A percentile compares a stretch with the other conserved stretches of the same genome.
These are phyloP conservation scores for Antarctomyces pellizariae DNA, from an alignment of 495 filamentous ascomycete species.

Conservation along the genomic window DNA sequence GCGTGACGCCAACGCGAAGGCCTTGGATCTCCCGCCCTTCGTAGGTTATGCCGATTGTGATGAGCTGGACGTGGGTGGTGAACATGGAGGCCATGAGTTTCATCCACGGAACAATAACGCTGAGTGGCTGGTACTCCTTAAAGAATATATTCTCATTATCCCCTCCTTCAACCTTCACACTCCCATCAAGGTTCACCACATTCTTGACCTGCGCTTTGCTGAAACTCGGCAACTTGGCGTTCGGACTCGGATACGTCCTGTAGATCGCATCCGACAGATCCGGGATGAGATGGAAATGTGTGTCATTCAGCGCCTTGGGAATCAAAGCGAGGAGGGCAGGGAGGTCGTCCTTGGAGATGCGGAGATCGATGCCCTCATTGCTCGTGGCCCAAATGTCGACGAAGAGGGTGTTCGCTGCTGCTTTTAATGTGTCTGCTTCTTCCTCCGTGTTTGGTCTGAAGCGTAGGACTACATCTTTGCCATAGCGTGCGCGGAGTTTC, in stretches of 20 bases:
- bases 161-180: slow-evolving; percentile 15
- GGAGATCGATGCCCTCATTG: slow-evolving; percentile 66
- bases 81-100: slow-evolving; percentile 72
- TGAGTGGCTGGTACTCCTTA: slow-evolving; percentile 59
- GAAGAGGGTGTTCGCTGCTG: slow-evolving; percentile 51
- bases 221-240: no score
- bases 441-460: slow-evolving; percentile 52
- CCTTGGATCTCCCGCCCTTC: slow-evolving; percentile 72
- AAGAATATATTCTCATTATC: slow-evolving; percentile 65
- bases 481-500: slow-evolving; percentile 41
- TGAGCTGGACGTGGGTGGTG: slow-evolving; percentile 46
- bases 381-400: slow-evolving; percentile 83
- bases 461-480: slow-evolving; percentile 62
- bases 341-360: slow-evolving; percentile 56
- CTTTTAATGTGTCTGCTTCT: slow-evolving; percentile 48
- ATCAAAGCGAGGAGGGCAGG: slow-evolving; percentile 10
- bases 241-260: no score
- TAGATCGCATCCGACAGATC: no score
- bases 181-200: slow-evolving; percentile 4
- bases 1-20: slow-evolving; percentile 49
- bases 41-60: slow-evolving; percentile 55
- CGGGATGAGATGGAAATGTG: slow-evolving; percentile 55
- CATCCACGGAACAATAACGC: slow-evolving; percentile 74
- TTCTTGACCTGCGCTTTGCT: no score
- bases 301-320: slow-evolving; percentile 3